phyloP scores from a whole-genome alignment of 352 stramenopile species.

The Lagenidium giganteum region DNA sequence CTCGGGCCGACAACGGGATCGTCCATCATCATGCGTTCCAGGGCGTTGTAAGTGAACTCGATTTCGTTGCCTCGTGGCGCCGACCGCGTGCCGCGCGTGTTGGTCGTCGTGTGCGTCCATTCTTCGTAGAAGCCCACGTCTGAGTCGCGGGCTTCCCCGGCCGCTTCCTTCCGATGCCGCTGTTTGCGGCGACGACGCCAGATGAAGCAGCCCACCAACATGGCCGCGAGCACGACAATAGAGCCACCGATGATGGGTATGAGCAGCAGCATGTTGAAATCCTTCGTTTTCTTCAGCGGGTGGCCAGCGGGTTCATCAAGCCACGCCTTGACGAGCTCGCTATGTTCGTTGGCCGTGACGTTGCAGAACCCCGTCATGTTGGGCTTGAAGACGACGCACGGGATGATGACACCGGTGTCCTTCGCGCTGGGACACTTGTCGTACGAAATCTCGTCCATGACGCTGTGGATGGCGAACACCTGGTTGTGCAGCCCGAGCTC shows the following conservation, averaged over 20 bases:
- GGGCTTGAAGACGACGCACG: constrained; percentile 12
- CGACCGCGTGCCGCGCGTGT: neutral
- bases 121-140: too few species aligned
- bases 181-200: too few species aligned
- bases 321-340: constrained; percentile 11
- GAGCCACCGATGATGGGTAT: neutral
- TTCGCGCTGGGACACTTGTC: neutral
- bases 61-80: constrained; percentile 1
- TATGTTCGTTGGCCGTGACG: constrained; percentile 8
- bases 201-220: constrained; percentile 4
- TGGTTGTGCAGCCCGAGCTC: constrained; percentile 10
- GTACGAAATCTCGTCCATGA: constrained; percentile 4
- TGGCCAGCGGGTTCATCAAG: constrained; percentile 5
- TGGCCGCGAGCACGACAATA: neutral
- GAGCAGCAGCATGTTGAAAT: too few species aligned
- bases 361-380: constrained; percentile 7
- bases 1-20: constrained; percentile 28
- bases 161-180: too few species aligned
- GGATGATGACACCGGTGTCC: constrained; percentile 12
- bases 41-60: constrained; percentile 3
- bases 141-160: too few species aligned
- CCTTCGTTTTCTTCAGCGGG: too few species aligned
- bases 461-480: constrained; percentile 24
- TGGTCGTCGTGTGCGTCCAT: neutral
- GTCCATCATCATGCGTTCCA: constrained; percentile 16